Evolutionary conservation across 2,329 filamentous ascomycete genomes (phyloP).

Genomic region (Trichoderma breve): DNA sequence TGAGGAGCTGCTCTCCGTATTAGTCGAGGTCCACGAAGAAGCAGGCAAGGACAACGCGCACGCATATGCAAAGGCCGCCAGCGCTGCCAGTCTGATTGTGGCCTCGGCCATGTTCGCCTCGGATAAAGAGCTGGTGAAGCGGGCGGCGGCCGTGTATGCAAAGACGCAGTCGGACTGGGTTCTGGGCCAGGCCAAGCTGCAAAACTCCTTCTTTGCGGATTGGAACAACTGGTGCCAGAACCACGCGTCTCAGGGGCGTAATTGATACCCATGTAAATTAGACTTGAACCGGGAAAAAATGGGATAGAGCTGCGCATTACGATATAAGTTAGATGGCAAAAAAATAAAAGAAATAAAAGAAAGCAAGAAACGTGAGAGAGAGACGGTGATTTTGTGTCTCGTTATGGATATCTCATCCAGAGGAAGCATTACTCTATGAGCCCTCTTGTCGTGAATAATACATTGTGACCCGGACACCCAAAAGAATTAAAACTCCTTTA

Average conservation of each 20-base stretch:
- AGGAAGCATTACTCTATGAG: slow-evolving; percentile 38
- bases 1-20: slow-evolving; percentile 53
- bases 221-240: slow-evolving; percentile 72
- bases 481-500: slow-evolving; percentile 19
- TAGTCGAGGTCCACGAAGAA: slow-evolving; percentile 68
- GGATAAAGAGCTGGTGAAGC: slow-evolving; percentile 51
- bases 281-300: neutral
- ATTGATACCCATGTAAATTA: slow-evolving; percentile 27
- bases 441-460: slow-evolving; percentile 37
- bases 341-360: neutral
- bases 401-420: slow-evolving; percentile 21
- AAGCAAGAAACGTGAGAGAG: neutral
- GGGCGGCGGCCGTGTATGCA: slow-evolving; percentile 63
- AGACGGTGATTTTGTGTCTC: neutral
- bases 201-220: slow-evolving; percentile 65
- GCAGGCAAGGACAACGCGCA: slow-evolving; percentile 63
- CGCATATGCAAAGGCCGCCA: slow-evolving; percentile 71
- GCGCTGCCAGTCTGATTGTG: slow-evolving; percentile 67
- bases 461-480: slow-evolving; percentile 28
- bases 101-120: slow-evolving; percentile 59
- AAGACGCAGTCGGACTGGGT: slow-evolving; percentile 59
- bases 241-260: slow-evolving; percentile 37
- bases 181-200: slow-evolving; percentile 57
- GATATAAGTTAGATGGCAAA: neutral
- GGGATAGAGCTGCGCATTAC: neutral